Evolutionary conservation across 768 basidiomycete genomes (phyloP).

Genomic region (Suillus spraguei): DNA sequence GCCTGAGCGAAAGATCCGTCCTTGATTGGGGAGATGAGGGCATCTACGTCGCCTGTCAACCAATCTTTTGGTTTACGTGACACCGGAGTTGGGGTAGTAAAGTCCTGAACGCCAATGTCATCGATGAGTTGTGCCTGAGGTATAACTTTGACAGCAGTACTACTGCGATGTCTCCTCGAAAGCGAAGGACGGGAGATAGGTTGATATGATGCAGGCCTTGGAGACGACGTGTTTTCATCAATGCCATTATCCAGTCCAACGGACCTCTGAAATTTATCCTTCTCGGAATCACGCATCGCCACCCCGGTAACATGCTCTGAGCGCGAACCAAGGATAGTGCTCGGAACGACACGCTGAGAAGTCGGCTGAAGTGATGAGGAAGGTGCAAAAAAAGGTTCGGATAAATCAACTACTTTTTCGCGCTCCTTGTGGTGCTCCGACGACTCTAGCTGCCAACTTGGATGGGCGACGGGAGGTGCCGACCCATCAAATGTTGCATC

Average conservation of each 20-base stretch:
- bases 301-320: constrained; percentile 61
- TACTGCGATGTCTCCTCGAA: constrained; percentile 51
- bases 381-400: constrained; percentile 23
- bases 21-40: constrained; percentile 25
- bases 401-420: constrained; percentile 24
- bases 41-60: constrained; percentile 71
- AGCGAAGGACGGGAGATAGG: constrained; percentile 44
- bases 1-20: constrained; percentile 18
- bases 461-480: constrained; percentile 16
- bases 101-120: constrained; percentile 23
- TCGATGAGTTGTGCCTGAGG: constrained; percentile 16
- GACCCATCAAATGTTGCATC: constrained; percentile 53
- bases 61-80: constrained; percentile 56
- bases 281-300: constrained; percentile 46
- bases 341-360: constrained; percentile 20
- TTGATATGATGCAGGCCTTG: constrained; percentile 23
- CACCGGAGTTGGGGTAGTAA: constrained; percentile 12
- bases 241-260: constrained; percentile 21
- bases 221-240: constrained; percentile 8
- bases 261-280: constrained; percentile 14
- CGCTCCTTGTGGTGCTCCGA: constrained; percentile 11
- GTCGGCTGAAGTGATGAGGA: constrained; percentile 25
- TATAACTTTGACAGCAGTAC: constrained; percentile 45
- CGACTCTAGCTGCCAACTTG: constrained; percentile 21
- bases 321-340: constrained; percentile 39